Evolutionary conservation across 179 eudicot genomes (phyloP).

Genomic region (Pouteria campechiana): DNA sequence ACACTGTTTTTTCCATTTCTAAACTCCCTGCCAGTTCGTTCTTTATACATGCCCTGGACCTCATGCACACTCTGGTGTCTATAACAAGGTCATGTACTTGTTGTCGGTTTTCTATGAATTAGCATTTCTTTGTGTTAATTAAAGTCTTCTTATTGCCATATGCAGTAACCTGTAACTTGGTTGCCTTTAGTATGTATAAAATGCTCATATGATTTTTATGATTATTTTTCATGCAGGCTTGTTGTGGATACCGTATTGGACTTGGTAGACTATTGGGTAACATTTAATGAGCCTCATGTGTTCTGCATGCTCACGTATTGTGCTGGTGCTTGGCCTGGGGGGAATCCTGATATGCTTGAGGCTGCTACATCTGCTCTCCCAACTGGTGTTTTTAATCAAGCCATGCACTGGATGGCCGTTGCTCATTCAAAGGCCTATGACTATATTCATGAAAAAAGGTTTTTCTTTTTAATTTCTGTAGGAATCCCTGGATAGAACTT

Average conservation of each 20-base stretch:
- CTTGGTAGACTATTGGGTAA: conserved; percentile 89
- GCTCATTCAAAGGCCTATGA: conserved; percentile 92
- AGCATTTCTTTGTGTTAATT: too few species aligned
- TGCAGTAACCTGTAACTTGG: too few species aligned
- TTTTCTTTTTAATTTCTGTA: too few species aligned
- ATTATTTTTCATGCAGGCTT: conserved; percentile 52
- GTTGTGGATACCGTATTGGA: conserved; percentile 80
- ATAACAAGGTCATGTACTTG: too few species aligned
- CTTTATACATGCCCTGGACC: not conserved
- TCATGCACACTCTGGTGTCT: too few species aligned
- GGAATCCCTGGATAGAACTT: too few species aligned
- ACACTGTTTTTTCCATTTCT: conserved; percentile 2
- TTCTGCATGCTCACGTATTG: conserved; percentile 92
- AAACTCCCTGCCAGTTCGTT: not conserved
- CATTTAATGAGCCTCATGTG: conserved; percentile 97
- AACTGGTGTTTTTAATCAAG: conserved; percentile 75
- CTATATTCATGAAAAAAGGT: conserved; percentile 94
- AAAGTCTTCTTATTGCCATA: too few species aligned
- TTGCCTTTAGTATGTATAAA: not conserved
- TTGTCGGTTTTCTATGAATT: too few species aligned
- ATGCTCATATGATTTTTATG: not conserved
- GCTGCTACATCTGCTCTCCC: conserved; percentile 93
- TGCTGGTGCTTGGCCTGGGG: conserved; percentile 99
- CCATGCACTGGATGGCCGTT: conserved; percentile 83
- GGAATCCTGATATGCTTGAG: conserved; percentile 96